Evolutionary conservation across 2,329 filamentous ascomycete genomes (phyloP).

Genomic region (Rhinocladiella mackenziei): DNA sequence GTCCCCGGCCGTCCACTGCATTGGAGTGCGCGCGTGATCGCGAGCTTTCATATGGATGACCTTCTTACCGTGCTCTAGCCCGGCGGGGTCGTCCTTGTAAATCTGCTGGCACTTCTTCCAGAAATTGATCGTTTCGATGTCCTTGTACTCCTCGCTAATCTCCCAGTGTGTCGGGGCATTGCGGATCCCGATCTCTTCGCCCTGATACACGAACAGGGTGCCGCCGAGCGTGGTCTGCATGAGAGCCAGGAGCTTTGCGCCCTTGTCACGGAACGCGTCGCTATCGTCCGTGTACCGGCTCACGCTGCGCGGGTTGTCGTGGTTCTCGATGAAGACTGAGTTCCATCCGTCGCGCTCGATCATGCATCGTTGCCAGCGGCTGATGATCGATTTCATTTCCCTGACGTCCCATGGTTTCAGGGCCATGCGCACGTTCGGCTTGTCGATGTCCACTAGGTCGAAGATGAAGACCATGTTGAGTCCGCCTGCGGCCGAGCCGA

Average conservation of each 20-base stretch:
- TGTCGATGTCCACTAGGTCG: slow-evolving; percentile 35
- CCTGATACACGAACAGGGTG: slow-evolving; percentile 66
- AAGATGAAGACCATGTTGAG: slow-evolving; percentile 44
- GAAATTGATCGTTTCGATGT: slow-evolving; percentile 59
- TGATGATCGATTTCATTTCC: slow-evolving; percentile 41
- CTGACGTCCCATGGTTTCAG: slow-evolving; percentile 40
- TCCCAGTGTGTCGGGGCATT: slow-evolving; percentile 60
- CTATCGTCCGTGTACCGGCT: slow-evolving; percentile 48
- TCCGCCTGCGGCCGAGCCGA: slow-evolving; percentile 34
- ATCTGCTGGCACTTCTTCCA: slow-evolving; percentile 44
- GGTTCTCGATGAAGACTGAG: slow-evolving; percentile 51
- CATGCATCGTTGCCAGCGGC: slow-evolving; percentile 49
- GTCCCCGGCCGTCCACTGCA: slow-evolving; percentile 26
- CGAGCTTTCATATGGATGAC: slow-evolving; percentile 33
- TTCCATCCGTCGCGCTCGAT: slow-evolving; percentile 50
- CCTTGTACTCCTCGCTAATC: slow-evolving; percentile 62
- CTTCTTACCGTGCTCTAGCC: slow-evolving; percentile 30
- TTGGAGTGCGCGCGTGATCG: slow-evolving; percentile 34
- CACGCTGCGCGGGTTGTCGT: slow-evolving; percentile 51
- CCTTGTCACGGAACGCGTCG: slow-evolving; percentile 44
- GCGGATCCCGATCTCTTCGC: slow-evolving; percentile 64
- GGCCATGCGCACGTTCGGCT: slow-evolving; percentile 32
- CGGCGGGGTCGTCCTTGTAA: slow-evolving; percentile 27
- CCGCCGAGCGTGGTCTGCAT: slow-evolving; percentile 48
- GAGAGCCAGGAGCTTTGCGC: slow-evolving; percentile 46